These are phyloP conservation scores for Chaetomiaceae sp. DNA, from an alignment of 2,329 filamentous ascomycete genomes.

Conservation along the genomic window DNA sequence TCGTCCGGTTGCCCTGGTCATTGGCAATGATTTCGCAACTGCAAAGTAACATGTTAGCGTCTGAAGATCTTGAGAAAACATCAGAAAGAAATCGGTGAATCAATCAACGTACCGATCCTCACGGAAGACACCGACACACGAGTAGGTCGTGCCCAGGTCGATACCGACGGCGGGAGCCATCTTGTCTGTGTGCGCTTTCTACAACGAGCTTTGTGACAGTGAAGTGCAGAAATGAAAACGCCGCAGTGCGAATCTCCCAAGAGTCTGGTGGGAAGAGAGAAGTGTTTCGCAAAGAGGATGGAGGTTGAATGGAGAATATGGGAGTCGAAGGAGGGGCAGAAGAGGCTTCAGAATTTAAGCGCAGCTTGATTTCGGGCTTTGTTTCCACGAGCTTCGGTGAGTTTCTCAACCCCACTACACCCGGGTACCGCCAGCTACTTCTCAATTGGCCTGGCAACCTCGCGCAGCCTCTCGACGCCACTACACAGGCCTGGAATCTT, in stretches of 20 bases:
- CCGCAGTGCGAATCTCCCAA: slow-evolving; percentile 15
- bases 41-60: slow-evolving; percentile 96
- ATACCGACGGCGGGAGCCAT: slow-evolving; percentile 94
- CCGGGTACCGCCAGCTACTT: slow-evolving; percentile 21
- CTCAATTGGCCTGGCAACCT: slow-evolving; percentile 23
- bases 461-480: slow-evolving; percentile 11
- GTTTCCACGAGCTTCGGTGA: slow-evolving; percentile 25
- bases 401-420: slow-evolving; percentile 25
- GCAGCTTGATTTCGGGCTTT: slow-evolving; percentile 16
- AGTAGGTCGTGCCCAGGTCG: slow-evolving; percentile 67
- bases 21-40: slow-evolving; percentile 99
- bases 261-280: slow-evolving; percentile 14
- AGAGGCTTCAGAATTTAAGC: slow-evolving; percentile 24
- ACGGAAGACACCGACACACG: not conserved
- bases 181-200: slow-evolving; percentile 25
- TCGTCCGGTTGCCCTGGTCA: slow-evolving; percentile 99
- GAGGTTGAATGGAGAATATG: slow-evolving; percentile 14
- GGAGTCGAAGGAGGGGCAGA: slow-evolving; percentile 23
- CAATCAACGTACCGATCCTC: slow-evolving; percentile 6
- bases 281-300: slow-evolving; percentile 8
- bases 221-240: slow-evolving; percentile 6
- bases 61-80: too few relatives aligned
- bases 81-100: not conserved
- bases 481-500: slow-evolving; percentile 23
- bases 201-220: slow-evolving; percentile 1